Percentiles rank a stretch among this genome's conserved stretches.
phyloP scores from a whole-genome alignment of 805 yeast genomes.

The Lipomyces chichibuensis region DNA sequence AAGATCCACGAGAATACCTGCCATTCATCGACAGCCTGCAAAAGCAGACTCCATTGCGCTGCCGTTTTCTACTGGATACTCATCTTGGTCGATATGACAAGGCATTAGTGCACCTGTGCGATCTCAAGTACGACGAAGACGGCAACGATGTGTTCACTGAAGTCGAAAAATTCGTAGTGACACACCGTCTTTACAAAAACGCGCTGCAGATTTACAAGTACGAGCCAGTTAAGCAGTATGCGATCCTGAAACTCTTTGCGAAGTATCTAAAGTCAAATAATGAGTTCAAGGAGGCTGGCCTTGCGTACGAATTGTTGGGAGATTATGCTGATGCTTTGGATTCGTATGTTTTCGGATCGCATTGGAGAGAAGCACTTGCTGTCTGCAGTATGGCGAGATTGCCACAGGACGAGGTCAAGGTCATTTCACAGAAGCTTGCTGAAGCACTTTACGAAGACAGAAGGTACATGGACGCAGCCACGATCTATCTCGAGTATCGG shows the following conservation, averaged over 20 bases:
- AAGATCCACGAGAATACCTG: slow-evolving; percentile 94
- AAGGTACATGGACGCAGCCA: slow-evolving; percentile 78
- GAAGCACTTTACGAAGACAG: slow-evolving; percentile 62
- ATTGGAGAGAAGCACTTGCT: slow-evolving; percentile 84
- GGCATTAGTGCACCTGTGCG: slow-evolving; percentile 69
- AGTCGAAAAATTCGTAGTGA: slow-evolving; percentile 66
- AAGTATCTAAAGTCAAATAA: slow-evolving; percentile 52
- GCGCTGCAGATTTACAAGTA: slow-evolving; percentile 69
- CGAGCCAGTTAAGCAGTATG: slow-evolving; percentile 54
- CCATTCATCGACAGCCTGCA: slow-evolving; percentile 86
- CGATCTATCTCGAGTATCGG: slow-evolving; percentile 66
- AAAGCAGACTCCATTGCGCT: slow-evolving; percentile 65
- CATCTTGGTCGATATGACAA: slow-evolving; percentile 65
- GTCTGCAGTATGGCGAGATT: slow-evolving; percentile 51
- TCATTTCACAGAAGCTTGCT: slow-evolving; percentile 61
- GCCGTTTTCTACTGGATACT: slow-evolving; percentile 77
- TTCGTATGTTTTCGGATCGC: slow-evolving; percentile 66
- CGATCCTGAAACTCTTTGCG: slow-evolving; percentile 66
- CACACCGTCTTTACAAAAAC: slow-evolving; percentile 67
- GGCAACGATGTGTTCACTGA: slow-evolving; percentile 52
- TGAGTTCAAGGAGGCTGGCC: slow-evolving; percentile 72
- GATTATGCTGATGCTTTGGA: slow-evolving; percentile 65
- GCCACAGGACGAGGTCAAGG: slow-evolving; percentile 48
- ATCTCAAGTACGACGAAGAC: slow-evolving; percentile 45
- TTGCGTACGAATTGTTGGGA: slow-evolving; percentile 71